These are phyloP conservation scores for Trematosphaeria pertusa DNA, from an alignment of 2,329 filamentous ascomycete species.

Conservation along the genomic window DNA sequence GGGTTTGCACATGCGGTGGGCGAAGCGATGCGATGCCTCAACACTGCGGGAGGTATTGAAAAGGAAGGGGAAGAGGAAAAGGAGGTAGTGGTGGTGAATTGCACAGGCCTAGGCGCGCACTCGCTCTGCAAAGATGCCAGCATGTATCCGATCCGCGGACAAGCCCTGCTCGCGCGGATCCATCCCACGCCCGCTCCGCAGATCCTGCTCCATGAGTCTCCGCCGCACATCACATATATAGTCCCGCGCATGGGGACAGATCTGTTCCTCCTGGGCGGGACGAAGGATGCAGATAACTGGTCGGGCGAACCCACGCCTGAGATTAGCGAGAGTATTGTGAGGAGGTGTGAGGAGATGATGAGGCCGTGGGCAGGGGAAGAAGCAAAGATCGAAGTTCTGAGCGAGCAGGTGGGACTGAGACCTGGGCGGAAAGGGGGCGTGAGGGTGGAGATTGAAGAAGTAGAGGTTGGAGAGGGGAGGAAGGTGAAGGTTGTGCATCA, in stretches of 20 bases:
- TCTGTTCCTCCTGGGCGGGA: conserved; percentile 55
- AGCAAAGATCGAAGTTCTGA: conserved; percentile 52
- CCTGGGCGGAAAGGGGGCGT: conserved; percentile 53
- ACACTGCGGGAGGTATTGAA: no score
- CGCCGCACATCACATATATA: conserved; percentile 44
- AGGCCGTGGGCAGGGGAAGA: conserved; percentile 26
- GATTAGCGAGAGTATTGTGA: conserved; percentile 47
- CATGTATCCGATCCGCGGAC: conserved; percentile 54
- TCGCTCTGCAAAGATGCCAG: conserved; percentile 43
- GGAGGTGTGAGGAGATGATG: conserved; percentile 44
- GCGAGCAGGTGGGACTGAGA: conserved; percentile 52
- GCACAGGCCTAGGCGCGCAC: conserved; percentile 51
- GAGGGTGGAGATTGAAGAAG: conserved; percentile 51
- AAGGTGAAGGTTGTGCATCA: conserved; percentile 50
- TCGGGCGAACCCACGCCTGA: conserved; percentile 36
- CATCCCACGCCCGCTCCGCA: conserved; percentile 37
- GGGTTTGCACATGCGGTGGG: conserved; percentile 41
- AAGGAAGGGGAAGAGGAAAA: no score
- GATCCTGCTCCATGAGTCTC: conserved; percentile 30
- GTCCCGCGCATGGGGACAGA: conserved; percentile 52
- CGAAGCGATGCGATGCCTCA: no score
- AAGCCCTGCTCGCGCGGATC: conserved; percentile 55
- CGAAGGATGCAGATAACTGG: conserved; percentile 51
- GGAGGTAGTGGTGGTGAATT: conserved; percentile 57
- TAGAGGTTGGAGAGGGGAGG: conserved; percentile 23